Percentiles rank a stretch among this genome's conserved stretches.
These are phyloP conservation scores for Pseudopithomyces chartarum DNA, from an alignment of 2,329 filamentous ascomycete species.

Conservation along the genomic window DNA sequence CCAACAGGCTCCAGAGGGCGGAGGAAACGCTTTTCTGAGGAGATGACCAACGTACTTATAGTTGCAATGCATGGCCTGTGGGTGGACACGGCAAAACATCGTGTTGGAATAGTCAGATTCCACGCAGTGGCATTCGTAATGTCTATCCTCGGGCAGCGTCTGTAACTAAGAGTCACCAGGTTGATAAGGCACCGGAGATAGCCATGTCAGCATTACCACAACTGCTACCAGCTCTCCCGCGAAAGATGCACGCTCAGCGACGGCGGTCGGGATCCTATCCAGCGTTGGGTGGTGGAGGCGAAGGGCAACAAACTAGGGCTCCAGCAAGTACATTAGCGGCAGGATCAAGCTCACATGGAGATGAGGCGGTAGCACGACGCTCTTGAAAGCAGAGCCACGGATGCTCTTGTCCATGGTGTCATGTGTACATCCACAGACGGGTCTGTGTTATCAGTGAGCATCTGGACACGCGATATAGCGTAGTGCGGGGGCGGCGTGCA, in stretches of 20 bases:
- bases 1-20: neutral
- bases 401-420: neutral
- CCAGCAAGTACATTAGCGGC: neutral
- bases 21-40: neutral
- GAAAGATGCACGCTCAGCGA: too few relatives aligned
- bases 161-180: too few relatives aligned
- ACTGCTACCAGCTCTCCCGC: too few relatives aligned
- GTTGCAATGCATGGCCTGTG: too few relatives aligned
- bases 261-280: neutral
- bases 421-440: neutral
- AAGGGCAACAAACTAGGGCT: neutral
- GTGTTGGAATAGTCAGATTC: too few relatives aligned
- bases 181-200: too few relatives aligned
- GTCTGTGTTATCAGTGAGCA: conserved; percentile 3
- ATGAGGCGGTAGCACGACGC: neutral
- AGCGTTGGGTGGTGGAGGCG: neutral
- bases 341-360: neutral
- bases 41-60: too few relatives aligned
- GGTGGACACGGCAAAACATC: too few relatives aligned
- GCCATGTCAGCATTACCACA: too few relatives aligned
- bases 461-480: conserved; percentile 3
- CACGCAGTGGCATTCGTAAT: too few relatives aligned
- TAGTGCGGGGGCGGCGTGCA: conserved; percentile 7
- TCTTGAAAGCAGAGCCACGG: neutral
- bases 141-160: too few relatives aligned